Conservation (phyloP, 306 rosid genomes). For the Biancaea sappan region DNA sequence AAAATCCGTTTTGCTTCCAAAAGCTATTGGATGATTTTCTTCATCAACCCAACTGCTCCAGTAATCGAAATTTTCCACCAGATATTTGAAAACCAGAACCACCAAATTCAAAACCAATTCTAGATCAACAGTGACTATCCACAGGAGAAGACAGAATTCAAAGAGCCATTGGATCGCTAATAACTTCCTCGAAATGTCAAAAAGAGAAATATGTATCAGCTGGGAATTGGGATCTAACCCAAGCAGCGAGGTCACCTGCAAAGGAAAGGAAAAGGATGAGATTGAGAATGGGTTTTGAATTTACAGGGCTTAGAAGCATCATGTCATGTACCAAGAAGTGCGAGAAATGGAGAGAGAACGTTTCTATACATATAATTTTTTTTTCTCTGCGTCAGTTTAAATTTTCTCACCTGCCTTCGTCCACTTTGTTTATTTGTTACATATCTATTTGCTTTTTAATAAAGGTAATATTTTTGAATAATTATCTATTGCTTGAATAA, state of each 20-base stretch:
- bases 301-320: neutral
- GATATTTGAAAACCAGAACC: neutral
- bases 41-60: constrained; percentile 28
- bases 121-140: neutral
- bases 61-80: constrained; percentile 27
- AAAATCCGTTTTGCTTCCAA: neutral
- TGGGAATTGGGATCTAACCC: constrained; percentile 11
- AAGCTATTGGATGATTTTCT: constrained; percentile 4
- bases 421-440: too few species aligned
- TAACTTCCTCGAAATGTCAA: neutral
- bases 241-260: neutral
- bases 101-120: neutral
- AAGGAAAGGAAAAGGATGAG: neutral
- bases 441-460: too few species aligned
- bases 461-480: too few species aligned
- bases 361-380: neutral
- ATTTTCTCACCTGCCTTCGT: neutral
- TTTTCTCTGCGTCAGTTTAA: neutral
- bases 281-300: constrained; percentile 28
- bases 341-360: neutral
- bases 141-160: constrained; percentile 30
- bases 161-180: constrained; percentile 39
- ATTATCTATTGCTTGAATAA: too few species aligned
- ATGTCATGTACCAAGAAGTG: neutral
- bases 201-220: neutral